Conservation (phyloP, 306 rosid genomes). For the Morella rubra region DNA sequence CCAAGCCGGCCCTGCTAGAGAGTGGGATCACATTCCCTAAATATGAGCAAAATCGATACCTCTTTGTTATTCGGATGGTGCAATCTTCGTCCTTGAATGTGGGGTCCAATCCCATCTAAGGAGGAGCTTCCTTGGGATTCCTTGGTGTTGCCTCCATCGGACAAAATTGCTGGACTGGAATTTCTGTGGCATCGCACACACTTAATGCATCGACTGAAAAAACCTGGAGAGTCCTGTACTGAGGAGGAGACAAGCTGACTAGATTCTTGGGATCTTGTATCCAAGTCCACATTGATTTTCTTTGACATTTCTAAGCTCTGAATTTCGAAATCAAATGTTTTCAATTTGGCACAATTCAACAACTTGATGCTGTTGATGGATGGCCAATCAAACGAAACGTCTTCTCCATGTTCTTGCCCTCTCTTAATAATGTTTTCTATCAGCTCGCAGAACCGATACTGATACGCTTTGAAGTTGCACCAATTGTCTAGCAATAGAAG, state of each 20-base stretch:
- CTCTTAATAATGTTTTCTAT: background rate
- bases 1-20: too few relatives aligned
- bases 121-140: background rate
- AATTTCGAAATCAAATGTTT: background rate
- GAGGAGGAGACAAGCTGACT: background rate
- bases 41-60: too few relatives aligned
- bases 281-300: background rate
- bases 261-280: background rate
- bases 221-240: too few relatives aligned
- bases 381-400: background rate
- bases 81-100: too few relatives aligned
- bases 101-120: background rate
- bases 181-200: background rate
- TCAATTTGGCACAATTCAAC: rapidly evolving
- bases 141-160: background rate
- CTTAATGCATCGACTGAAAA: background rate
- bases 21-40: too few relatives aligned
- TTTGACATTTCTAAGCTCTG: background rate
- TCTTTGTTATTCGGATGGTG: too few relatives aligned
- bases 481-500: background rate
- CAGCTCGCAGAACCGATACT: rapidly evolving
- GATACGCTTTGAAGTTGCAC: background rate
- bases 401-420: background rate
- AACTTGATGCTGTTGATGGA: background rate
- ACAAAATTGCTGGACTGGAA: background rate